Evolutionary conservation across 2,329 filamentous ascomycete genomes (phyloP), one percentile per base, ranked within the genome.

Genomic region (Fusarium torreyae): DNA sequence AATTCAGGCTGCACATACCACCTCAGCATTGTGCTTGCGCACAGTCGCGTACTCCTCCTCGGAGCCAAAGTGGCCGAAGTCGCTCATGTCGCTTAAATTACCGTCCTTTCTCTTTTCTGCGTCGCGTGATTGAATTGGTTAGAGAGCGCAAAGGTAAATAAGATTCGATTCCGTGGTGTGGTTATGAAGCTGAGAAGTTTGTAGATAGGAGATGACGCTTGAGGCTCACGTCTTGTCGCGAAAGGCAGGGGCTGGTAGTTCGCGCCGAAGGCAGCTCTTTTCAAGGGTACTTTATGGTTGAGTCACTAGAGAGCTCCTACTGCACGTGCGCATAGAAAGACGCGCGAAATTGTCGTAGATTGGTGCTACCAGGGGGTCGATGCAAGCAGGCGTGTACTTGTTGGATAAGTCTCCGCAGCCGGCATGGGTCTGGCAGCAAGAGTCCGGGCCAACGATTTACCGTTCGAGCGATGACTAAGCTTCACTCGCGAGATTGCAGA

Each of bases 31-130:
- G 66, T 95, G 87, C 81, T 92, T 93, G 82, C 89, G 92, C 76
- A 97, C 88, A 82, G 95, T 92, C 68, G 87, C 87, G 78, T 92
- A 93, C 82, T 96, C 93, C 81, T 95, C 93, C 39, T 95, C 92
- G 24, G 89, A 88, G 75, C 89, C 91, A 78, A 88, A 94, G 75
- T 89, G 86, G 69, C 81, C 83, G 80, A 91, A 91, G 80, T 94
- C 92, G 74, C 88, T 88, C 91, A 94, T 94, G 70, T 68, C 75
- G 69, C 64, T 58, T n/a, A 33, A 62, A 51, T 59, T 10, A 33
- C 57, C 56, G 44, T 57, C 20, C 28, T 39, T 22, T 28, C 15
- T 33, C 39, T 26, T 40, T 49, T 45, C 22, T 50, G 55, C 26
- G 56, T 68, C 66, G 71, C 66, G 57, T 53, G 17, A 24, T 48